These are phyloP conservation scores for Pelomyxa schiedti DNA, from an alignment of 78 protist genomes.

Conservation along the genomic window DNA sequence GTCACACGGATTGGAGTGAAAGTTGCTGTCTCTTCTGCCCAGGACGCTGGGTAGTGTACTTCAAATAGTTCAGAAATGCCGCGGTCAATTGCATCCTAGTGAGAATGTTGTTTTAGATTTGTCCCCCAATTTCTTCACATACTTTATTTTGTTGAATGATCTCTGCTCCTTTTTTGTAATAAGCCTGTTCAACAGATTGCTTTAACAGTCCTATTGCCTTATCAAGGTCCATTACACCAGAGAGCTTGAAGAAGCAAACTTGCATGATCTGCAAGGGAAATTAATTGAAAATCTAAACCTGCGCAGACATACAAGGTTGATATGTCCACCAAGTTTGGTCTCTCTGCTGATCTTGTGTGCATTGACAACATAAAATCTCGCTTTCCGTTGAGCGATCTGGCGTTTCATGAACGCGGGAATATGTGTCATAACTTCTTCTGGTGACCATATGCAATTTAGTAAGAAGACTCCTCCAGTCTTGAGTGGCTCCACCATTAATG, in stretches of 20 bases:
- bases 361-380: constrained; percentile 40
- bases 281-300: no score
- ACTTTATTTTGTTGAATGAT: constrained; percentile 43
- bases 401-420: constrained; percentile 23
- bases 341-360: constrained; percentile 45
- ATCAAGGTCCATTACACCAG: constrained; percentile 43
- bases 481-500: neutral
- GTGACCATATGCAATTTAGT: constrained; percentile 24
- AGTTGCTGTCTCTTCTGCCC: constrained; percentile 22
- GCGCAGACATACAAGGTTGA: no score
- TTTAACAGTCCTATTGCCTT: constrained; percentile 50
- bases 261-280: no score
- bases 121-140: no score
- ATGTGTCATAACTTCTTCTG: constrained; percentile 12
- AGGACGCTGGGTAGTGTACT: neutral
- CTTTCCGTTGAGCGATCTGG: constrained; percentile 24
- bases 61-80: constrained; percentile 2
- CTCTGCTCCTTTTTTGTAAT: constrained; percentile 31
- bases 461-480: constrained; percentile 27
- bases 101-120: no score
- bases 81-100: neutral
- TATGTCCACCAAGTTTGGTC: constrained; percentile 12
- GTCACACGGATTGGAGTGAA: no score
- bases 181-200: constrained; percentile 20
- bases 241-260: constrained; percentile 46